Conservation (phyloP, 140 eudicot species). For the Oenanthe javanica region DNA sequence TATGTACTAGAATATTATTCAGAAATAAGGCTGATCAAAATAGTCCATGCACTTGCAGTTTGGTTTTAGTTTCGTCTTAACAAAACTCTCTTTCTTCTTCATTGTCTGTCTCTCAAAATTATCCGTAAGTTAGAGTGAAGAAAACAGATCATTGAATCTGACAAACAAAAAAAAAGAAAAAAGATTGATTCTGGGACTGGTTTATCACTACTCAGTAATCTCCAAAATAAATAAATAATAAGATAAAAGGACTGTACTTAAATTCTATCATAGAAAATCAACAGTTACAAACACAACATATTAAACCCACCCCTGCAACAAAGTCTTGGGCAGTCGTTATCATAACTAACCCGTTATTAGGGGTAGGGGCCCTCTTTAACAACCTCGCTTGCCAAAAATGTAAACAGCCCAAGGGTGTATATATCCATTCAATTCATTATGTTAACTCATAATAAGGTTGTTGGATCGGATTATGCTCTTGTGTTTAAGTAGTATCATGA, state of each 20-base stretch:
- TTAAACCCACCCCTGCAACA: not conserved
- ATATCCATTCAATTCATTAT: constrained; percentile 3
- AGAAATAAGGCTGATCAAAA: no score
- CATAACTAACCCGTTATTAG: not conserved
- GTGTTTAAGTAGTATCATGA: constrained; percentile 64
- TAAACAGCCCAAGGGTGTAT: not conserved
- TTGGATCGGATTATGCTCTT: constrained; percentile 45
- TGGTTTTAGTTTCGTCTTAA: not conserved
- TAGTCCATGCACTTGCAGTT: no score
- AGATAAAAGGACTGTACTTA: not conserved
- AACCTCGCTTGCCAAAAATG: not conserved
- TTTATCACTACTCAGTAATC: not conserved
- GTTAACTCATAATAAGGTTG: constrained; percentile 50
- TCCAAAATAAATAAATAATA: not conserved
- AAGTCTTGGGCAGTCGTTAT: not conserved
- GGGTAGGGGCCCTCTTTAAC: not conserved
- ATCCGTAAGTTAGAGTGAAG: not conserved
- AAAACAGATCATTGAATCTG: not conserved
- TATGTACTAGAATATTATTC: no score
- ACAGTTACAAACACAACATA: not conserved
- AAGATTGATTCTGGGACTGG: not conserved
- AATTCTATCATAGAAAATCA: not conserved
- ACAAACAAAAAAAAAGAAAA: not conserved
- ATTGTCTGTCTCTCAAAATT: no score
- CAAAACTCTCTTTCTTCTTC: no score